Percentiles rank a stretch among this genome's conserved stretches.
phyloP scores from a whole-genome alignment of 2,329 filamentous ascomycete genomes.

The Fusarium nodosum region DNA sequence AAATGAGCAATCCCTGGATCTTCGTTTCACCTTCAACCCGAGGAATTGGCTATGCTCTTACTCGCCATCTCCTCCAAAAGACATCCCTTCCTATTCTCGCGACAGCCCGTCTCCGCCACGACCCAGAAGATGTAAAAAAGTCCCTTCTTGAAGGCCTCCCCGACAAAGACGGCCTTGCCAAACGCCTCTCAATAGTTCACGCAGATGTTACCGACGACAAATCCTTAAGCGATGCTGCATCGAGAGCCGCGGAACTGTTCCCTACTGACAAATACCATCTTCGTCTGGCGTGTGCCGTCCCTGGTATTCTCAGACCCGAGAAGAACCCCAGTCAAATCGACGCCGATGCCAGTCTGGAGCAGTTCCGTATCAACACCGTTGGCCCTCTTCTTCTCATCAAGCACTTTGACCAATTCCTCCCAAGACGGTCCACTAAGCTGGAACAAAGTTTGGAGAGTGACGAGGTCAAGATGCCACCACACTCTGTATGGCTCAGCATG shows the following conservation, averaged over 20 bases:
- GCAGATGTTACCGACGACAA: slow-evolving; percentile 71
- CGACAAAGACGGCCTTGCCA: slow-evolving; percentile 40
- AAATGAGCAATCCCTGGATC: slow-evolving; percentile 65
- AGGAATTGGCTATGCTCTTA: slow-evolving; percentile 64
- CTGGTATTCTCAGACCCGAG: slow-evolving; percentile 80
- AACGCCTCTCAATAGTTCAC: slow-evolving; percentile 57
- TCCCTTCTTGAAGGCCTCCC: slow-evolving; percentile 52
- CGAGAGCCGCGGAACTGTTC: slow-evolving; percentile 65
- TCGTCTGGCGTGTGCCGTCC: slow-evolving; percentile 76
- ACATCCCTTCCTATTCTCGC: slow-evolving; percentile 64
- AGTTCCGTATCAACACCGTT: slow-evolving; percentile 79
- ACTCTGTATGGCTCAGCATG: slow-evolving; percentile 79
- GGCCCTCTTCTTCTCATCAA: slow-evolving; percentile 83
- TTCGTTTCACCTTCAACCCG: slow-evolving; percentile 63
- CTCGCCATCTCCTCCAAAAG: slow-evolving; percentile 62
- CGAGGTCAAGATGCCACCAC: slow-evolving; percentile 58
- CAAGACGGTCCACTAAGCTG: slow-evolving; percentile 65
- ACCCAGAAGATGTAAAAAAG: slow-evolving; percentile 55
- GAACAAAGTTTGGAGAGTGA: slow-evolving; percentile 41
- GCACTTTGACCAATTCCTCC: slow-evolving; percentile 78
- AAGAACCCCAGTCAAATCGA: slow-evolving; percentile 77
- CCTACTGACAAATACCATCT: slow-evolving; percentile 68
- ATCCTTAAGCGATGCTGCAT: slow-evolving; percentile 70
- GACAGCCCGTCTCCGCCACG: slow-evolving; percentile 55
- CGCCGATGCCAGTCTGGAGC: slow-evolving; percentile 71